Base-by-base conservation (phyloP, 805 yeast species). In the Spathaspora gorwiae region DNA sequence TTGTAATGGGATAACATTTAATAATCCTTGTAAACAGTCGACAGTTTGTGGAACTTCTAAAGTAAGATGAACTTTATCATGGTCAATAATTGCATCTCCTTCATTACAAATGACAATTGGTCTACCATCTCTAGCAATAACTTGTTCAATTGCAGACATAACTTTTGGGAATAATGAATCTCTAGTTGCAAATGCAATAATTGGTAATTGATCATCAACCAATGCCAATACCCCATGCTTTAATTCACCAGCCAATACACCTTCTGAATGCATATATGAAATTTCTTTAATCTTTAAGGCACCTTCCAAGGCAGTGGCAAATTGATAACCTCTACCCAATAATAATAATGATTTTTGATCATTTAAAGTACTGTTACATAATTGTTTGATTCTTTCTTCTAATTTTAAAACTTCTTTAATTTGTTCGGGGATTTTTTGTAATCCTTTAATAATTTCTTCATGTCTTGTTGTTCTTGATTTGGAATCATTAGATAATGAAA, bases 191-290 rank as follows among this genome's bases (percentile, higher is more conserved):
- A 94, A 83, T 3, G 95, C 96, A 67, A 94, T 85, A 55, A 94
- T 88, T 49, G 99, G 99, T 62, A 94, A 75, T 51, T 84, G 76
- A 56, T 87, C 95, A 69, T 94, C 99, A 48, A 94, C 97, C 48
- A 94, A 78, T 7, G 99, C 99, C 60, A 94, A 79, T 30, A 89
- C 96, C 71, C 99, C 99, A 64, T 94, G 99, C 69, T 94, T 94
- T 70, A 94, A 81, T 72, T 94, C 99, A 66, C 99, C 99, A 19
- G 99, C 99, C 54, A 94, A 81, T 44, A 94, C 96, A 75, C 99
- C 99, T 73, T 94, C 99, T 15, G 97, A 89, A 67, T 94, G 99
- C 89, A 94, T 94, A 68, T 94, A 94, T 2, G 98, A 92, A 51
- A 94, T 94, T 70, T 94, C 99, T 73, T 94, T 94, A 65, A 94